Evolutionary conservation across 2,329 filamentous ascomycete genomes (phyloP), one percentile per base, ranked within the genome.

Genomic region (Neonectria coccinea): DNA sequence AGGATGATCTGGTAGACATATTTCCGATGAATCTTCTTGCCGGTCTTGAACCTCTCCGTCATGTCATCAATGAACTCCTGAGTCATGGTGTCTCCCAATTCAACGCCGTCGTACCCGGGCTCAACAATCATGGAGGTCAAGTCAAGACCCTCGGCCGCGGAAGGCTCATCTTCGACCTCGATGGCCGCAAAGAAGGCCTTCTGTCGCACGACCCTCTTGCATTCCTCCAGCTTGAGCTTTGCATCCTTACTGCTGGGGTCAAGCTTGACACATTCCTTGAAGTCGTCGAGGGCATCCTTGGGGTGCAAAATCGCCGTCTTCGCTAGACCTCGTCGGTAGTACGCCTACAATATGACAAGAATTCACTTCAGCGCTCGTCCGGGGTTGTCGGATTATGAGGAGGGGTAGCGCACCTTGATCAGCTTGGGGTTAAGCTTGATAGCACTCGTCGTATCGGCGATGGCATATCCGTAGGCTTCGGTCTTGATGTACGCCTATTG

Each of bases 21-120:
- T 86, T 98, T 99, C 82, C 89, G 91, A 79, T 96, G 93, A 62
- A 99, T 86, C 81, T 93, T 95, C 86, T 99, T 98, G 76, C 96
- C 96, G 55, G 88, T 91, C 87, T 97, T 97, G 87, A 99, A 99
- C 33, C 96, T 86, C 79, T 96, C 88, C 61, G 93, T 95, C 95
- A 98, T 97, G 82, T 99, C 95, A 73, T 97, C 92, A 73, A 99
- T 92, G 76, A 99, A 99, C 74, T 97, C 95, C 71, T 95, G 88
- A 1, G 95, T 97, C 94, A 99, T 99, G 77, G 92, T 86, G 56
- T 91, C 86, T 42, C 87, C 91, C 57, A 99, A 82, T 61, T 85
- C 86, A 22, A 89, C 91, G 66, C 96, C 96, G 75, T 99, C 96
- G 75, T 99, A 99, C 59, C 86, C 86, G 22, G 89, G 82, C 67